These are phyloP conservation scores for Ilyonectria robusta DNA, from an alignment of 2,329 filamentous ascomycete genomes.

Conservation along the genomic window DNA sequence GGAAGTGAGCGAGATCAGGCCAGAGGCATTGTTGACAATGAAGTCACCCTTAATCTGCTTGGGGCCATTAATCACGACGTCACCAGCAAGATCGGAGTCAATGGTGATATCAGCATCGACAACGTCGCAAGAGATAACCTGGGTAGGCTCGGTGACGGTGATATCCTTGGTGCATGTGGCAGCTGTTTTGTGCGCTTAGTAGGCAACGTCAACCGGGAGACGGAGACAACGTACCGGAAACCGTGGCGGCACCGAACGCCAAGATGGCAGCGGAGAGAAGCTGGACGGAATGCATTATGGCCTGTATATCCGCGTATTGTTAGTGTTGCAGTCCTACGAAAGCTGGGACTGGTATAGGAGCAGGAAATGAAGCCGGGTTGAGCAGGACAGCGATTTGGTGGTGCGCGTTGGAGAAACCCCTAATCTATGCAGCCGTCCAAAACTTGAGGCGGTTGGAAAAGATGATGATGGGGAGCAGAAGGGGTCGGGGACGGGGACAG, in stretches of 20 bases:
- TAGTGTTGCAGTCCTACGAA: slow-evolving; percentile 31
- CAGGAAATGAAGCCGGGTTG: neutral
- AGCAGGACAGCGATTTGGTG: neutral
- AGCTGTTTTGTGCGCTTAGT: slow-evolving; percentile 42
- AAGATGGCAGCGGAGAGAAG: slow-evolving; percentile 62
- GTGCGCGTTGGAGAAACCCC: neutral
- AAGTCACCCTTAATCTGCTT: slow-evolving; percentile 70
- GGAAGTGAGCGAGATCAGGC: slow-evolving; percentile 74
- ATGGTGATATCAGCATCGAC: slow-evolving; percentile 79
- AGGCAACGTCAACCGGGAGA: neutral
- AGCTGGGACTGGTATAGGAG: neutral
- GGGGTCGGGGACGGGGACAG: slow-evolving; percentile 1
- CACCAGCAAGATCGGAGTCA: slow-evolving; percentile 66
- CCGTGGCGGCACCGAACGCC: slow-evolving; percentile 58
- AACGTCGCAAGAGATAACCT: slow-evolving; percentile 75
- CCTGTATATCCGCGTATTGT: slow-evolving; percentile 41
- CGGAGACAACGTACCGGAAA: slow-evolving; percentile 56
- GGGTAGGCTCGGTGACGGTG: slow-evolving; percentile 74
- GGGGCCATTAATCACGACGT: slow-evolving; percentile 74
- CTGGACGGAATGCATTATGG: slow-evolving; percentile 64
- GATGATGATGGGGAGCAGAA: slow-evolving; percentile 31
- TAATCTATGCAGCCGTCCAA: slow-evolving; percentile 36
- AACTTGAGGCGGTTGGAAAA: slow-evolving; percentile 26
- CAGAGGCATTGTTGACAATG: slow-evolving; percentile 71
- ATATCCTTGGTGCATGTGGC: slow-evolving; percentile 66